Evolutionary conservation across 441 rosid genomes (phyloP), one percentile per base, ranked within the genome.

Genomic region (Gossypium davidsonii): DNA sequence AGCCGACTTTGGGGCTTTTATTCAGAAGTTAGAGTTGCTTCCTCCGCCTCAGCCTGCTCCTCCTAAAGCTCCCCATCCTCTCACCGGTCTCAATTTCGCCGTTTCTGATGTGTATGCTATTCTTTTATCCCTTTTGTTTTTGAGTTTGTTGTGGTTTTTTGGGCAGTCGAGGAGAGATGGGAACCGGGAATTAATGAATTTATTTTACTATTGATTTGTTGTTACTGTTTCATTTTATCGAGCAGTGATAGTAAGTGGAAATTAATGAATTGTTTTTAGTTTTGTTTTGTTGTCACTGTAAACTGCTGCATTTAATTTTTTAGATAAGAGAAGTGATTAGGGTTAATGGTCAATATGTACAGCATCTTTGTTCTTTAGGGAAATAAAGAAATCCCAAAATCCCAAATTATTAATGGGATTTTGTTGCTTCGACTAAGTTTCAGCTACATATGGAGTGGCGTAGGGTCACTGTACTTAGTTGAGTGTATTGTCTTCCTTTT

Each of bases 1-100:
- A 74, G 89, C 89, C 63, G 98, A 95, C 83, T 95, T 91, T 61
- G 99, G 99, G 25, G 99, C 99, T 28, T 95, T 95, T 65, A 71
- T 95, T 72, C 85, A 83, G 76, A 89, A 79, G 85, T 87, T 95
- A 67, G 81, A 84, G 73, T 85, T 95, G 1, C 91, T 91, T 51
- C 98, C 99, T 70, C 99, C 99, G n/a, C 99, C 99, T n/a, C 99
- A 81, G 74, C 99, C 99, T 18, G 84, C 96, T 71, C 99, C 99
- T 75, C 99, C 97, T 53, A 95, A 93, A 78, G 99, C 99, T 34
- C 98, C 93, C 25, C 99, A 95, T 69, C 98, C 97, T 17, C 97
- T 95, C 78, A 88, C 95, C 48, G 90, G 82, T 37, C 95, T 95
- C 81, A 72, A 87, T 18, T 93, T 95, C 76, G 91, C 97, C 58